A percentile compares a stretch with the other conserved stretches of the same genome.
Conservation (phyloP, 2,329 filamentous ascomycete genomes). For the Nothophaeocryptopus gaeumannii region DNA sequence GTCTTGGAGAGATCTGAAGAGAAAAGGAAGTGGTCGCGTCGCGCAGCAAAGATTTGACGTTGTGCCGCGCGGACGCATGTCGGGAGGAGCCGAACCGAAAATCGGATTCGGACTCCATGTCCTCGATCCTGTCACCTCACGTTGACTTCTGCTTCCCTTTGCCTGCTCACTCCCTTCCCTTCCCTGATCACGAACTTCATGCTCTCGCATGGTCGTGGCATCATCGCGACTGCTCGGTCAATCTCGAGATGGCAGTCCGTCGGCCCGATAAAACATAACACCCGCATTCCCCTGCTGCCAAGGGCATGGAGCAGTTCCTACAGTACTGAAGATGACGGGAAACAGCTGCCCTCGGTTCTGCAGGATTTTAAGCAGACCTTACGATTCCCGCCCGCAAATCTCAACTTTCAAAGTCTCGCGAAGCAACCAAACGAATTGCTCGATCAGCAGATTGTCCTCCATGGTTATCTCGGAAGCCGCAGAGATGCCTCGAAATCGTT, state of each 20-base stretch:
- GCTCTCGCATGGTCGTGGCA: constrained; percentile 21
- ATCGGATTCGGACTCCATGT: no score
- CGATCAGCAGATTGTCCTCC: constrained; percentile 51
- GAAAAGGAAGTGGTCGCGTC: constrained; percentile 40
- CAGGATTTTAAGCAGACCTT: constrained; percentile 36
- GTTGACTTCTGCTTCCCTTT: no score
- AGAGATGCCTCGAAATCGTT: constrained; percentile 67
- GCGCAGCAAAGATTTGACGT: not conserved
- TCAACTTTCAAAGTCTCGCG: constrained; percentile 34
- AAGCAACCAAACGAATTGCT: constrained; percentile 24
- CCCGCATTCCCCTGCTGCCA: not conserved
- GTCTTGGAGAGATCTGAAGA: constrained; percentile 92
- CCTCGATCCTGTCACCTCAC: no score
- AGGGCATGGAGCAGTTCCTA: no score
- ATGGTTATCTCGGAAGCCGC: constrained; percentile 70
- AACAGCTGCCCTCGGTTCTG: constrained; percentile 3
- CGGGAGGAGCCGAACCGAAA: no score
- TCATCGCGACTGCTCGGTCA: constrained; percentile 15
- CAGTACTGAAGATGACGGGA: not conserved
- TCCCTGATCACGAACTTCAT: constrained; percentile 20
- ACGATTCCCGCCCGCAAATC: constrained; percentile 46
- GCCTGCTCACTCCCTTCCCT: no score
- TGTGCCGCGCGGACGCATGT: no score
- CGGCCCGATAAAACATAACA: not conserved
- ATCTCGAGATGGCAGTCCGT: constrained; percentile 8